Conservation (phyloP, 1,284 basidiomycete species). For the Ustilago shanxiensis region DNA sequence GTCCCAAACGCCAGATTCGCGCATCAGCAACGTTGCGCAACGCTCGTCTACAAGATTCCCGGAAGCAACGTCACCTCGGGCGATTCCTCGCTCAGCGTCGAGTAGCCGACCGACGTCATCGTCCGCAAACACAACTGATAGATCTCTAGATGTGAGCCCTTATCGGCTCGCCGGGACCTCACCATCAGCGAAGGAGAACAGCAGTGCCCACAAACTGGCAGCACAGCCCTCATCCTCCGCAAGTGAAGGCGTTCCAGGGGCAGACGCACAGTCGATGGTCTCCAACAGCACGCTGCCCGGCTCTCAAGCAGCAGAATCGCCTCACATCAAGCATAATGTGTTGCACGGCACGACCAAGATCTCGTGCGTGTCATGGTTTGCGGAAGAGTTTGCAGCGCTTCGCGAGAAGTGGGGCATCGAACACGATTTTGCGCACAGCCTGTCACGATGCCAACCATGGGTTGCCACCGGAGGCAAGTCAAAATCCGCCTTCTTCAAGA, state of each 20-base stretch:
- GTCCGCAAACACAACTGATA: neutral
- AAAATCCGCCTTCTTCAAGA: conserved; percentile 62
- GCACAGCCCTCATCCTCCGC: conserved; percentile 25
- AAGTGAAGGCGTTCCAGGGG: conserved; percentile 21
- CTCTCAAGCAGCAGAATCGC: conserved; percentile 47
- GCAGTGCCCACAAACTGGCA: conserved; percentile 15
- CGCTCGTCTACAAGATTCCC: neutral
- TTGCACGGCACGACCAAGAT: conserved; percentile 58
- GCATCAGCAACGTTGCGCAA: conserved; percentile 7
- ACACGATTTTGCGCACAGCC: conserved; percentile 56
- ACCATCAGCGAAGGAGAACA: conserved; percentile 2
- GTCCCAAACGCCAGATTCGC: conserved; percentile 8
- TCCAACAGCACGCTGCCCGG: conserved; percentile 43
- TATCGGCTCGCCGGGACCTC: conserved; percentile 5
- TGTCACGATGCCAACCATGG: conserved; percentile 60
- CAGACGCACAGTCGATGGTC: conserved; percentile 40
- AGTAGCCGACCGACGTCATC: conserved; percentile 13
- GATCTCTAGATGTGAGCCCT: neutral
- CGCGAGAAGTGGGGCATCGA: conserved; percentile 59
- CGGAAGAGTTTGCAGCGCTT: conserved; percentile 62
- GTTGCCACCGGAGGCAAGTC: conserved; percentile 58
- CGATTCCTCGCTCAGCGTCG: conserved; percentile 22
- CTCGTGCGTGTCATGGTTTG: conserved; percentile 66
- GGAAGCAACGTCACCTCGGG: conserved; percentile 11
- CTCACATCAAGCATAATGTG: conserved; percentile 64